Evolutionary conservation across 805 yeast species (phyloP), one percentile per base, ranked within the genome.

Genomic region (Cyberlindnera saturnus): DNA sequence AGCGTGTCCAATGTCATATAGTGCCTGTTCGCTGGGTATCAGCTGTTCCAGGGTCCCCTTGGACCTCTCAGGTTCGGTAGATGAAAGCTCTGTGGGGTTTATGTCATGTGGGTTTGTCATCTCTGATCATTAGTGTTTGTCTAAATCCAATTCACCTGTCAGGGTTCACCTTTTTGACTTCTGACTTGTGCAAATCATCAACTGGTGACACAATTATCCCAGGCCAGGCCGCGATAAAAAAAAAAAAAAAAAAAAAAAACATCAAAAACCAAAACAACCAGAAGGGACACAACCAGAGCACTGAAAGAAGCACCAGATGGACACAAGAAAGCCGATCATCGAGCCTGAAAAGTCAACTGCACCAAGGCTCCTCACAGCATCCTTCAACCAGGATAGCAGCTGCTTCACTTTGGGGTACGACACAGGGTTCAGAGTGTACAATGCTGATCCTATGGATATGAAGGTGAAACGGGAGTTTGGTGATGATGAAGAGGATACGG

Each of bases 371-470:
- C 49, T 58, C 6, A 42, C 47, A 34, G 55, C 55, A 6, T 33
- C 55, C 20, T 90, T 88, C 70, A 91, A 91, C 64, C 96, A 88
- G 63, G 96, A 90, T 65, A 85, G 81, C 55, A 82, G 88, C 32
- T 91, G 97, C 61, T 89, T 91, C 65, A 86, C 96, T 16, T 70
- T 86, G 20, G 86, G 93, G 41, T 82, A 79, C 48, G 89, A 86
- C 46, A 63, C 69, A 36, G 97, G 98, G 15, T 89, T 91, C 61
- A 67, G 80, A 42, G 95, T 91, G 11, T 91, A 79, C 69, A 86
- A 84, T 57, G 75, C 95, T 3, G 90, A 87, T 58, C 98, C 99
- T 4, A 72, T 90, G 67, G 93, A 84, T 46, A 63, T 79, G 46
- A 69, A 89, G 48, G 90, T 84, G 43, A 72, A 76, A 53, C 68